phyloP scores from a whole-genome alignment of 140 eudicot genomes.

The Bidens hawaiensis region DNA sequence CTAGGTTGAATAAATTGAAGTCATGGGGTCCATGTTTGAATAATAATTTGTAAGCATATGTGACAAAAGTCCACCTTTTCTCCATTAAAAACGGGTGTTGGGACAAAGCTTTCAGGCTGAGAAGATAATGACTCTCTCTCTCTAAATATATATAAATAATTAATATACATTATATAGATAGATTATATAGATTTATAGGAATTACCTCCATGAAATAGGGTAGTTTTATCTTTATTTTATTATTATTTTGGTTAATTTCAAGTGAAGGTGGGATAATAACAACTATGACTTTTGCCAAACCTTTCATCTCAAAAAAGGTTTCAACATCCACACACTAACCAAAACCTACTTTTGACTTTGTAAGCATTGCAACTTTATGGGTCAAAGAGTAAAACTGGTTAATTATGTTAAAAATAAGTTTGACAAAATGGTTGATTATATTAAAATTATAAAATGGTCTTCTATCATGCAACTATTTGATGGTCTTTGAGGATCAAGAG shows the following conservation, averaged over 20 bases:
- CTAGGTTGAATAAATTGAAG: constrained; percentile 24
- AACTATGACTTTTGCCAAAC: constrained; percentile 1
- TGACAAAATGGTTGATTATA: background rate
- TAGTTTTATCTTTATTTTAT: background rate
- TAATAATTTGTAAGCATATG: constrained; percentile 39
- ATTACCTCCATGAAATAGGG: constrained; percentile 6
- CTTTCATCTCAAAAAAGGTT: constrained; percentile 5
- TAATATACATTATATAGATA: background rate
- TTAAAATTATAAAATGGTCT: background rate
- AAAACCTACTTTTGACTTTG: constrained; percentile 17
- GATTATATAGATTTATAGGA: background rate
- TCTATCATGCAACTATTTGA: background rate
- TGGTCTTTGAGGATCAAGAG: background rate
- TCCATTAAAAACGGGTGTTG: constrained; percentile 15
- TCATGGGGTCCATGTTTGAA: constrained; percentile 34
- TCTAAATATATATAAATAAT: background rate
- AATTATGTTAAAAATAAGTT: background rate
- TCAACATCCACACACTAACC: constrained; percentile 19
- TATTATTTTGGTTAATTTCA: background rate
- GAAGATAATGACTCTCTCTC: constrained; percentile 29
- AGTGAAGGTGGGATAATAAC: constrained; percentile 6
- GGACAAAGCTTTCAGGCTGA: constrained; percentile 16
- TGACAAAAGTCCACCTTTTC: constrained; percentile 41
- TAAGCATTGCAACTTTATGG: background rate
- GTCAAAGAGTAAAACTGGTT: background rate